Percentiles rank a stretch among this genome's conserved stretches.
These are phyloP conservation scores for Cajanus cajan DNA, from an alignment of 306 rosid genomes.

Conservation along the genomic window DNA sequence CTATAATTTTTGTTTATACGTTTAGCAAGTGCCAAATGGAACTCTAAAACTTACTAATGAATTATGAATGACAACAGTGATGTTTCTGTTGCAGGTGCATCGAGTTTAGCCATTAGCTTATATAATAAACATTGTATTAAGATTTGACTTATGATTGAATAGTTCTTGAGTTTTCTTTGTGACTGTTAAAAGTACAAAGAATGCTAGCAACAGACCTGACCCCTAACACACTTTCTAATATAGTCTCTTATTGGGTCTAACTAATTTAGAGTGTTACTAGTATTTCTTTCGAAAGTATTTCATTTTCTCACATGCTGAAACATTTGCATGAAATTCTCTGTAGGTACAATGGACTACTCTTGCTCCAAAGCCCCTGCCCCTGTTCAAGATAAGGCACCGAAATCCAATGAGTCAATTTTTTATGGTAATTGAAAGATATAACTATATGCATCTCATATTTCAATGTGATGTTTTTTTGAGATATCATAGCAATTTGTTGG, in stretches of 20 bases:
- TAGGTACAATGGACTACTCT: too few species aligned
- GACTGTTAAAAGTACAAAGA: background rate
- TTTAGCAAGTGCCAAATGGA: background rate
- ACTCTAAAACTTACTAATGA: background rate
- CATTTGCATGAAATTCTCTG: constrained; percentile 22
- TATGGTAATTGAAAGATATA: too few species aligned
- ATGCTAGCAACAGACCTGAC: background rate
- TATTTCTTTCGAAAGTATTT: background rate
- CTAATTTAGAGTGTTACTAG: background rate
- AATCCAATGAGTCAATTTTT: too few species aligned
- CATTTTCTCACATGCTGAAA: constrained; percentile 29
- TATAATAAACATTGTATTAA: background rate
- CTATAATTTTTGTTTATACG: background rate
- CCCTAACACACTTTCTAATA: too few species aligned
- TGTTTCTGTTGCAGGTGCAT: constrained; percentile 11
- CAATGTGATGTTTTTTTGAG: background rate
- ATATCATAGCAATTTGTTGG: background rate
- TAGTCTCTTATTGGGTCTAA: background rate
- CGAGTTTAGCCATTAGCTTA: background rate
- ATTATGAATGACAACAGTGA: background rate
- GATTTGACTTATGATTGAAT: background rate
- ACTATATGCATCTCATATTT: too few species aligned
- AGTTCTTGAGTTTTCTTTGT: background rate
- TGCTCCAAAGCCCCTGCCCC: too few species aligned
- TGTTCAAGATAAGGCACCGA: too few species aligned